Conservation (phyloP, 2,329 filamentous ascomycete genomes). For the Didymella arachidicola region DNA sequence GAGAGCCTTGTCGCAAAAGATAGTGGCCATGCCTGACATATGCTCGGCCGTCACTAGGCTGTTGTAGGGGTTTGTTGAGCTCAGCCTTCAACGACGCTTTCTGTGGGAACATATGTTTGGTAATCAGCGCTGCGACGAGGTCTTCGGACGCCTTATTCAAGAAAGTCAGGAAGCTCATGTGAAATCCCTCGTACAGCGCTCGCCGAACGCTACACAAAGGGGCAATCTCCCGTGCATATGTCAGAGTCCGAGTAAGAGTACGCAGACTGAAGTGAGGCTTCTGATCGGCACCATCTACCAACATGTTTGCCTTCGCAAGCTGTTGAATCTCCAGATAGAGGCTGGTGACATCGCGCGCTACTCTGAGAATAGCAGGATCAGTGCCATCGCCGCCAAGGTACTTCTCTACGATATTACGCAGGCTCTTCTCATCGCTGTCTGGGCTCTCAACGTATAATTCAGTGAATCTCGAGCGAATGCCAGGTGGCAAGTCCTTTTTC, state of each 20-base stretch:
- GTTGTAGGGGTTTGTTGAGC: constrained; percentile 77
- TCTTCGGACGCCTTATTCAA: constrained; percentile 83
- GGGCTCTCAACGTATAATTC: constrained; percentile 94
- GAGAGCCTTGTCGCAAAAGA: constrained; percentile 82
- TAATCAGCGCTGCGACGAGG: constrained; percentile 78
- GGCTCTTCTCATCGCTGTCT: constrained; percentile 83
- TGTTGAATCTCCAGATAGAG: constrained; percentile 89
- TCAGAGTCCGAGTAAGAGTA: constrained; percentile 87
- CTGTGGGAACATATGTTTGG: constrained; percentile 77
- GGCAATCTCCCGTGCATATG: constrained; percentile 85
- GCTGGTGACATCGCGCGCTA: constrained; percentile 80
- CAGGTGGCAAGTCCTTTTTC: constrained; percentile 90
- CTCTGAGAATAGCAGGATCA: constrained; percentile 71
- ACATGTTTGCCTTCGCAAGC: constrained; percentile 78
- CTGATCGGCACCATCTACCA: constrained; percentile 95
- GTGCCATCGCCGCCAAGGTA: constrained; percentile 77
- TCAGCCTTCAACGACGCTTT: constrained; percentile 74
- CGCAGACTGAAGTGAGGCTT: constrained; percentile 96
- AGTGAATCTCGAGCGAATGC: constrained; percentile 89
- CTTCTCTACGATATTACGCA: constrained; percentile 85
- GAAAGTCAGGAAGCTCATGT: constrained; percentile 96
- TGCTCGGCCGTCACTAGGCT: constrained; percentile 75
- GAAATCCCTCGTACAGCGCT: constrained; percentile 92
- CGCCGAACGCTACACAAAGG: constrained; percentile 84
- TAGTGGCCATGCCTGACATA: constrained; percentile 91